phyloP scores from a whole-genome alignment of 352 stramenopile genomes.

The Aphanomyces cochlioides region DNA sequence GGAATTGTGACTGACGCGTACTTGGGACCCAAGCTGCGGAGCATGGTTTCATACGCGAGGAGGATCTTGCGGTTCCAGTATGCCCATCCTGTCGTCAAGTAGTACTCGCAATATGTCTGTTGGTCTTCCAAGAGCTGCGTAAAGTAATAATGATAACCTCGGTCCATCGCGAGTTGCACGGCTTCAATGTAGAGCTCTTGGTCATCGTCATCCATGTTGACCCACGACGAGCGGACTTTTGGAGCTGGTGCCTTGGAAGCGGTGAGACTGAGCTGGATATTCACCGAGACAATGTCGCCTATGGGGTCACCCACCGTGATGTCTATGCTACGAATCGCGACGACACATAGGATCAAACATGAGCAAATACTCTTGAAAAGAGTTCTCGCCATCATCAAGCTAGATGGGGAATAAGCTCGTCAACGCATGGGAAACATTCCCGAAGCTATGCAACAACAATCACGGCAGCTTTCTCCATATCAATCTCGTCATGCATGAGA shows the following conservation, averaged over 20 bases:
- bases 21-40: constrained; percentile 47
- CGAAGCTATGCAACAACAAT: too few relatives aligned
- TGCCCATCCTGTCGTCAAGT: constrained; percentile 62
- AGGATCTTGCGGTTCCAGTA: constrained; percentile 65
- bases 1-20: constrained; percentile 69
- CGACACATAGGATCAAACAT: too few relatives aligned
- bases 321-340: too few relatives aligned
- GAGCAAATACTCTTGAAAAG: too few relatives aligned
- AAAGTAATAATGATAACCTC: constrained; percentile 51
- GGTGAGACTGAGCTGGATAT: not conserved
- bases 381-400: too few relatives aligned
- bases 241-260: constrained; percentile 32
- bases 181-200: constrained; percentile 48
- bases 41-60: constrained; percentile 67
- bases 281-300: too few relatives aligned
- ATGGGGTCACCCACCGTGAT: too few relatives aligned
- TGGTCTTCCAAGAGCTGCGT: constrained; percentile 51
- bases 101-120: constrained; percentile 45
- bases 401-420: too few relatives aligned
- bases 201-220: constrained; percentile 36
- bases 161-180: constrained; percentile 50
- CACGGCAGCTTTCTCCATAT: too few relatives aligned
- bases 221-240: constrained; percentile 47
- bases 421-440: too few relatives aligned
- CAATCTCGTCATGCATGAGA: too few relatives aligned